Conservation (phyloP, 1,139 yeast genomes). For the Hemisphaericaspora subhashii region DNA sequence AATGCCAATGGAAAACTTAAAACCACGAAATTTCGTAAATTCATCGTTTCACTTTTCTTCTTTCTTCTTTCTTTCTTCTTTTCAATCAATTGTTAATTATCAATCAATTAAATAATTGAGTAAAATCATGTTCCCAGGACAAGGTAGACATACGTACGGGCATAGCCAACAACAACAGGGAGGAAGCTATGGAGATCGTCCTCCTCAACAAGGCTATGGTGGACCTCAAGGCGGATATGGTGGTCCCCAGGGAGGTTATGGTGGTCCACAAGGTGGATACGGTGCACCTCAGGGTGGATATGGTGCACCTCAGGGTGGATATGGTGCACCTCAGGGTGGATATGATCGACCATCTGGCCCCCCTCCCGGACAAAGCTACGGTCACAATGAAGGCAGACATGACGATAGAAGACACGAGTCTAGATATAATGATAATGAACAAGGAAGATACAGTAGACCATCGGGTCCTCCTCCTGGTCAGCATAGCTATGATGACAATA, state of each 20-base stretch:
- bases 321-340: not conserved
- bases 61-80: not conserved
- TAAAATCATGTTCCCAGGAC: slow-evolving; percentile 36
- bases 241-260: slow-evolving; percentile 1
- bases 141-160: slow-evolving; percentile 24
- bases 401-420: slow-evolving; percentile 5
- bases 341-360: slow-evolving; percentile 12
- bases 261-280: slow-evolving; percentile 1
- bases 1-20: too few species aligned
- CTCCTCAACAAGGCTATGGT: slow-evolving; percentile 10
- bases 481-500: slow-evolving; percentile 1
- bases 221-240: slow-evolving; percentile 2
- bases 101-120: not conserved
- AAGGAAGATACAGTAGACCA: slow-evolving; percentile 10
- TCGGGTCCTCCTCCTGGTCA: slow-evolving; percentile 11
- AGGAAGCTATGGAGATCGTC: slow-evolving; percentile 12
- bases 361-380: slow-evolving; percentile 13
- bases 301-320: slow-evolving; percentile 1
- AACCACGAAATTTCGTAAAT: too few species aligned
- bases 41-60: too few species aligned
- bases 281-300: not conserved
- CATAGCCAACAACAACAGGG: slow-evolving; percentile 15
- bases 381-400: not conserved
- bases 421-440: too few species aligned
- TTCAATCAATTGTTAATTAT: not conserved